A percentile compares a stretch with the other conserved stretches of the same genome.
phyloP scores from a whole-genome alignment of 345 rosid genomes.

The Salix viminalis region DNA sequence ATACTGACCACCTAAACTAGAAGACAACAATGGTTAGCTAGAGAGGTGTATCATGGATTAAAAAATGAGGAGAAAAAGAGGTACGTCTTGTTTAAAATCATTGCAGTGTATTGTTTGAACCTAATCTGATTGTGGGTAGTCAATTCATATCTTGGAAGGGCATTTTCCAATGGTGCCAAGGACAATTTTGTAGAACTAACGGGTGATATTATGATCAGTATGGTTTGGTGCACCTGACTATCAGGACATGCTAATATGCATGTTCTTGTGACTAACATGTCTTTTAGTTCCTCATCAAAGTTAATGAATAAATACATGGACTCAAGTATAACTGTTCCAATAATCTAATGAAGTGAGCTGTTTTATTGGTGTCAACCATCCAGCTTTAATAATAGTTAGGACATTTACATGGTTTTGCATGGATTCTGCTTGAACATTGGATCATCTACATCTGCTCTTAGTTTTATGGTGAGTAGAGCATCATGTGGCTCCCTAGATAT shows the following conservation, averaged over 20 bases:
- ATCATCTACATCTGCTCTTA: neutral
- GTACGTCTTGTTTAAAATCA: too few relatives aligned
- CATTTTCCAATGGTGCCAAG: neutral
- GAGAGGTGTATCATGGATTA: neutral
- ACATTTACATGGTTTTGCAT: neutral
- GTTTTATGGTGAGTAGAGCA: neutral
- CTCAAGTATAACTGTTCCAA: neutral
- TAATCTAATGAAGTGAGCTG: neutral
- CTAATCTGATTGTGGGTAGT: neutral
- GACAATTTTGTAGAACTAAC: neutral
- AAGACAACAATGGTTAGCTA: neutral
- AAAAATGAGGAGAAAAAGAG: neutral
- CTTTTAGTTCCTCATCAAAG: neutral
- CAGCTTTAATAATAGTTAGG: neutral
- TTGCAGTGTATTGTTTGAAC: neutral
- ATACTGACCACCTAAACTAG: neutral
- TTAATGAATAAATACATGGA: neutral
- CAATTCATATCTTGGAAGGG: neutral
- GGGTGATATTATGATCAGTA: neutral
- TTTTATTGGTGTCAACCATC: neutral
- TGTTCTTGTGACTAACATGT: neutral
- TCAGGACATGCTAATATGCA: neutral
- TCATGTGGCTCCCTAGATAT: neutral
- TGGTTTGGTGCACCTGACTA: neutral
- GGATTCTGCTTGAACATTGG: neutral